Percentiles rank a stretch among this genome's conserved stretches.
Evolutionary conservation across 2,329 filamentous ascomycete species (phyloP).

Genomic region (Scorias spongiosa): DNA sequence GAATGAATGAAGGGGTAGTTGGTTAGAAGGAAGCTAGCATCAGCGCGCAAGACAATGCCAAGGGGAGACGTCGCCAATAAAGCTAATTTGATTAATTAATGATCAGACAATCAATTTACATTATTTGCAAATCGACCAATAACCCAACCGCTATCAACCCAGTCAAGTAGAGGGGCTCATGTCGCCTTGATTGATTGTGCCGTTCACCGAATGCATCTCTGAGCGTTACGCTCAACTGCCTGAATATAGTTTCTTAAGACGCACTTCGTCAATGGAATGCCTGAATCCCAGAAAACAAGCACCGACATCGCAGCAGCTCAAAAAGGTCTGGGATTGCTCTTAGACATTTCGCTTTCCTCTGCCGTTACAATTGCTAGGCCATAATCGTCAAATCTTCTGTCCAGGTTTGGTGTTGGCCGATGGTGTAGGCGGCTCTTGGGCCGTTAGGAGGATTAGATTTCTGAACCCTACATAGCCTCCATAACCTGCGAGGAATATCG

Average conservation of each 20-base stretch:
- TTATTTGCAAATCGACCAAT: neutral
- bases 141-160: neutral
- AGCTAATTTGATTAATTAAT: neutral
- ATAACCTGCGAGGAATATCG: neutral
- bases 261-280: no score
- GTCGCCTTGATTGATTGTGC: neutral
- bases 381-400: neutral
- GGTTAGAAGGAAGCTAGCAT: neutral
- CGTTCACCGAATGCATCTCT: no score
- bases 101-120: neutral
- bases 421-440: neutral
- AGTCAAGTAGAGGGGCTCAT: neutral
- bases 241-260: neutral
- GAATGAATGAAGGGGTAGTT: neutral
- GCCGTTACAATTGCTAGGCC: neutral
- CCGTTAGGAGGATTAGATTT: neutral
- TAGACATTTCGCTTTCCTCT: neutral
- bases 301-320: no score
- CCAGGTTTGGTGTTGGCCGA: neutral
- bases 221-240: no score
- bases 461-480: neutral
- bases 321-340: no score
- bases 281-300: no score
- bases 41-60: neutral
- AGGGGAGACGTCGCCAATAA: neutral